phyloP scores from a whole-genome alignment of 2,329 filamentous ascomycete genomes.

The Orbilia blumenaviensis region DNA sequence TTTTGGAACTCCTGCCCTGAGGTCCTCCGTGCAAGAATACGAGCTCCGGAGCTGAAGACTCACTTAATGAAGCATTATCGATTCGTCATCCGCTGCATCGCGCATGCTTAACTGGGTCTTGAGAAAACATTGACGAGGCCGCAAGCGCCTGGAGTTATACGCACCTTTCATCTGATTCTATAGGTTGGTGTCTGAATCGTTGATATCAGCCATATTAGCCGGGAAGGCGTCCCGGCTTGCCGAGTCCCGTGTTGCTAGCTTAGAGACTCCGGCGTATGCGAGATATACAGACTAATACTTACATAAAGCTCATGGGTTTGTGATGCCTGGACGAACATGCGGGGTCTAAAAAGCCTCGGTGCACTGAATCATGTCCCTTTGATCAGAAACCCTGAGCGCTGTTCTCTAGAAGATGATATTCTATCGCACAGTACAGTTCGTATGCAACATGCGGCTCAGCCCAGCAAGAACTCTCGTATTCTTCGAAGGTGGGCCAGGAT shows the following conservation, averaged over 20 bases:
- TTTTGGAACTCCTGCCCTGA: slow-evolving; percentile 29
- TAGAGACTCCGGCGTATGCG: slow-evolving; percentile 26
- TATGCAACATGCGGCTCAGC: slow-evolving; percentile 45
- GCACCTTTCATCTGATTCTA: background rate
- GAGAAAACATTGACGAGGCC: slow-evolving; percentile 8
- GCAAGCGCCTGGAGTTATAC: slow-evolving; percentile 31
- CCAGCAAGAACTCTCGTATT: slow-evolving; percentile 31
- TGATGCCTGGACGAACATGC: slow-evolving; percentile 27
- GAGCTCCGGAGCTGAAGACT: slow-evolving; percentile 50
- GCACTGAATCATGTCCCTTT: slow-evolving; percentile 34
- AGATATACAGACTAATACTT: slow-evolving; percentile 50
- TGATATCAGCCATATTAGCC: slow-evolving; percentile 43
- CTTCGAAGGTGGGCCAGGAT: slow-evolving; percentile 8
- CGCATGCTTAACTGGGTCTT: slow-evolving; percentile 12
- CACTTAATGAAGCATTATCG: slow-evolving; percentile 12
- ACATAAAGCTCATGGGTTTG: slow-evolving; percentile 31
- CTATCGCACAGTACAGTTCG: slow-evolving; percentile 6
- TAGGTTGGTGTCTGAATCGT: slow-evolving; percentile 12
- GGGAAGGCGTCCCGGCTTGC: slow-evolving; percentile 53
- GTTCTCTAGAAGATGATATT: slow-evolving; percentile 12
- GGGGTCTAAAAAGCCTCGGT: slow-evolving; percentile 16
- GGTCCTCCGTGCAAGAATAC: slow-evolving; percentile 37
- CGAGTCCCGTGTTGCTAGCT: slow-evolving; percentile 49
- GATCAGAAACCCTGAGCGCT: slow-evolving; percentile 2
- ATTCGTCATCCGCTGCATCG: slow-evolving; percentile 7